Base-by-base conservation (phyloP, 257 asterid genomes). In the Lycium barbarum region DNA sequence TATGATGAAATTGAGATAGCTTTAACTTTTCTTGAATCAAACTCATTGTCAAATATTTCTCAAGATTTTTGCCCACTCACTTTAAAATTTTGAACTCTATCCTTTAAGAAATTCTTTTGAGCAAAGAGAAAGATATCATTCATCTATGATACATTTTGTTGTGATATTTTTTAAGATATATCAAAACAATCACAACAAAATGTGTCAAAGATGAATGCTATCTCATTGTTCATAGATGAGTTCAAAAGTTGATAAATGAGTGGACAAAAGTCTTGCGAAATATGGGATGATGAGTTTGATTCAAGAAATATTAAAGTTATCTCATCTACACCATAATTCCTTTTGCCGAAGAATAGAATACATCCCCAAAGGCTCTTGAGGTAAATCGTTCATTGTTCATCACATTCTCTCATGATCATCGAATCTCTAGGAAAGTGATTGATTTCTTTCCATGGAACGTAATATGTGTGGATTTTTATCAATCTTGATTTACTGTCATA, bases 341-440 rank as follows among this genome's bases (percentile, higher is more conserved):
- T 7, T 15, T 10, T 13, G 86, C 86, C 7, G 9, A 54, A 38
- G 84, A 80, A 36, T 67, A 74, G 54, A 70, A 9, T 4, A 74
- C 47, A 38, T 22, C 81, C 2, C 11, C 12, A 71, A 49, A 58
- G 55, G 35, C 55, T 2, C 33, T 17, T 1, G 67, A 59, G 80
- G 68, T 17, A 0, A 9, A 74, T 6, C 43, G 87, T 6, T 59
- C 85, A 6, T 61, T 87, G 54, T 87, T 84, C 80, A 71, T 87
- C 81, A 84, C 89, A 5, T 80, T 87, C 85, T 87, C 89, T 15
- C 63, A 38, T 8, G 83, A 85, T 7, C 47, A 4, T 5, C 80
- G 85, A 5, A 67, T 87, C 5, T 11, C 83, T 4, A 57, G 55
- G 66, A 4, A 87, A 49, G 85, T 87, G 1, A 6, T 20, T 1